Conservation (phyloP, 768 basidiomycete species). For the Phylloporus sp. region DNA sequence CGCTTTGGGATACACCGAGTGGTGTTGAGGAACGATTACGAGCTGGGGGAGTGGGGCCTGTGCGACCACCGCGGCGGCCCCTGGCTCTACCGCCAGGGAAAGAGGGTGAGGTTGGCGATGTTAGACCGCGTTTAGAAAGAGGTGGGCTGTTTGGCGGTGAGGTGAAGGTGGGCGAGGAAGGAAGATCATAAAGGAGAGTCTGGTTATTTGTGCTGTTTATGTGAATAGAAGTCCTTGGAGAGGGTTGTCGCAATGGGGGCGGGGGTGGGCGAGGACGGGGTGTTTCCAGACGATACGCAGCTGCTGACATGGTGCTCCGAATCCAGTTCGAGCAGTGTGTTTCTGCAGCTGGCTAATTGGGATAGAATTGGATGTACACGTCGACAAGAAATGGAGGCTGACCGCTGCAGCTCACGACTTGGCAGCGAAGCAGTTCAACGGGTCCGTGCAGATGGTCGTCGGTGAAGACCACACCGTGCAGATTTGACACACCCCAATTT, state of each 20-base stretch:
- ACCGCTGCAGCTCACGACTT: conserved; percentile 7
- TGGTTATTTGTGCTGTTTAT: conserved; percentile 45
- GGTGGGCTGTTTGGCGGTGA: conserved; percentile 57
- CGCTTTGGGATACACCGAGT: conserved; percentile 57
- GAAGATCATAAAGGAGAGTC: conserved; percentile 75
- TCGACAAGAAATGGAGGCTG: conserved; percentile 9
- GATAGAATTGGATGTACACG: conserved; percentile 15
- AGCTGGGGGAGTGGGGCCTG: conserved; percentile 45
- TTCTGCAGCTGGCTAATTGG: conserved; percentile 16
- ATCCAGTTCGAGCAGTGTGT: conserved; percentile 30
- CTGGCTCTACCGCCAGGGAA: conserved; percentile 47
- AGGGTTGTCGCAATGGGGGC: conserved; percentile 52
- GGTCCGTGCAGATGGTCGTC: conserved; percentile 20
- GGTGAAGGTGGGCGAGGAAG: conserved; percentile 48
- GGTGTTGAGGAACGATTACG: conserved; percentile 71
- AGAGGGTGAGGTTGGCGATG: conserved; percentile 59
- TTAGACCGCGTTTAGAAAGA: conserved; percentile 34
- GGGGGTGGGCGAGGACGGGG: conserved; percentile 57
- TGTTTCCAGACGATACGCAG: conserved; percentile 63
- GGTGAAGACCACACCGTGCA: conserved; percentile 27
- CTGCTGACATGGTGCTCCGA: conserved; percentile 49
- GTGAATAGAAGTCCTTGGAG: conserved; percentile 43
- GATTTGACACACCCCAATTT: conserved; percentile 22
- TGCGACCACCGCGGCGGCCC: conserved; percentile 46
- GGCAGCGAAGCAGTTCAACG: conserved; percentile 5